These are phyloP conservation scores for Nigrospora osmanthi DNA, from an alignment of 2,329 filamentous ascomycete genomes.

Conservation along the genomic window DNA sequence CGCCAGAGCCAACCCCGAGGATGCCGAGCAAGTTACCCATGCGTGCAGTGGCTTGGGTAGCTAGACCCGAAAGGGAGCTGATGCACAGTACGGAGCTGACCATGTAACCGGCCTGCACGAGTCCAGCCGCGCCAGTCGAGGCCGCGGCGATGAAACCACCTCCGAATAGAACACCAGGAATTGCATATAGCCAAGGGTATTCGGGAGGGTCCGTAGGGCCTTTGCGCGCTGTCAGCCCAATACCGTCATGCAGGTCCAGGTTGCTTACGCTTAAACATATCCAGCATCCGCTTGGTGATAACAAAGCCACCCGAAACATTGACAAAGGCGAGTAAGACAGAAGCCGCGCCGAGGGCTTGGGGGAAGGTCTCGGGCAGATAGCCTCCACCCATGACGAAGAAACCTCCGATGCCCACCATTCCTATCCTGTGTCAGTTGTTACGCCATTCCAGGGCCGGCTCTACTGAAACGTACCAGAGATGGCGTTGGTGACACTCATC, in stretches of 20 bases:
- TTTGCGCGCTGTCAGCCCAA: slow-evolving; percentile 23
- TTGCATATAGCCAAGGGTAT: slow-evolving; percentile 78
- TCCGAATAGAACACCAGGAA: slow-evolving; percentile 70
- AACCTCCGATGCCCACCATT: slow-evolving; percentile 81
- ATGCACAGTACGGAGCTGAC: slow-evolving; percentile 82
- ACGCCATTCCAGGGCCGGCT: background rate
- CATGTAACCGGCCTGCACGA: slow-evolving; percentile 82
- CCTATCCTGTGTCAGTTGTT: slow-evolving; percentile 26
- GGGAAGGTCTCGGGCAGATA: slow-evolving; percentile 71
- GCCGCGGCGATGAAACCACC: slow-evolving; percentile 76
- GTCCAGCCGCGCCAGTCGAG: slow-evolving; percentile 71
- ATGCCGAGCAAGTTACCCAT: slow-evolving; percentile 84
- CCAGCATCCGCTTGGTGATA: slow-evolving; percentile 87
- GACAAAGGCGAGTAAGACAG: slow-evolving; percentile 78
- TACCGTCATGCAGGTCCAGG: background rate
- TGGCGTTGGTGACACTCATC: slow-evolving; percentile 91
- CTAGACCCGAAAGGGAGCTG: slow-evolving; percentile 71
- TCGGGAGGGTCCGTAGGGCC: slow-evolving; percentile 79
- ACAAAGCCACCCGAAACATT: slow-evolving; percentile 87
- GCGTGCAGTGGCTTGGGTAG: slow-evolving; percentile 74
- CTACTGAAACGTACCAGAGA: slow-evolving; percentile 49
- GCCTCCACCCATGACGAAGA: slow-evolving; percentile 84
- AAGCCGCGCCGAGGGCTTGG: slow-evolving; percentile 68
- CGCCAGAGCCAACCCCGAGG: slow-evolving; percentile 74
- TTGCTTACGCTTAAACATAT: slow-evolving; percentile 70